These are phyloP conservation scores for Xylariaceae sp. DNA, from an alignment of 2,329 filamentous ascomycete genomes.

Conservation along the genomic window DNA sequence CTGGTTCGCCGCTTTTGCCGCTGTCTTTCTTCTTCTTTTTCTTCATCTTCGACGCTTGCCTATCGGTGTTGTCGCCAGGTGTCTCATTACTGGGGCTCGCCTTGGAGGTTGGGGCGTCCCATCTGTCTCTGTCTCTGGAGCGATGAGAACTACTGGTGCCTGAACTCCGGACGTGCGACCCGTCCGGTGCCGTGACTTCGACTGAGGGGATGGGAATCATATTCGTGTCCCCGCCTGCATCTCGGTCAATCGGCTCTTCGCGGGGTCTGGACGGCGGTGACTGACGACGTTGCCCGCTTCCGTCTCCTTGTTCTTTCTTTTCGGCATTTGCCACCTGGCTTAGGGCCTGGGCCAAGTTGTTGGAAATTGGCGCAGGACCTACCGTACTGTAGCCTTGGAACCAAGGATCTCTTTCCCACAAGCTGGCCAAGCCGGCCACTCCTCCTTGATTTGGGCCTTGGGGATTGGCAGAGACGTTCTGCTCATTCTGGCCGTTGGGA, in stretches of 20 bases:
- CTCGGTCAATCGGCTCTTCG: constrained; percentile 12
- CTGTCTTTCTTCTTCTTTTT: constrained; percentile 5
- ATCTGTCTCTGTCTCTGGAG: constrained; percentile 13
- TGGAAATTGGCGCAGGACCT: constrained; percentile 4
- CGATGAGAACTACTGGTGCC: not conserved
- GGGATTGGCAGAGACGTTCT: not conserved
- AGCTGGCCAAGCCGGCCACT: not conserved
- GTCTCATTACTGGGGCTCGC: constrained; percentile 4
- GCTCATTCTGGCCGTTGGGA: not conserved
- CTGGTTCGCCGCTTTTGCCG: too few relatives aligned
- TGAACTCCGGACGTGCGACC: constrained; percentile 7
- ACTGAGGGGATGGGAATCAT: constrained; percentile 16
- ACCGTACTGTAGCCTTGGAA: constrained; percentile 15
- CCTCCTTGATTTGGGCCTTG: not conserved
- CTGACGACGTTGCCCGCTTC: constrained; percentile 3
- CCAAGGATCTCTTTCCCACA: constrained; percentile 10
- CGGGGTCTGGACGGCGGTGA: constrained; percentile 5
- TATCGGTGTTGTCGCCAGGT: not conserved
- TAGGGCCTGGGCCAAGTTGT: constrained; percentile 6
- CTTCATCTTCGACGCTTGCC: constrained; percentile 13
- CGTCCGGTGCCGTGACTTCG: constrained; percentile 9
- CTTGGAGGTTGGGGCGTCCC: constrained; percentile 15
- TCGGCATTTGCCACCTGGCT: constrained; percentile 2
- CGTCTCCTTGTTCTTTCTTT: constrained; percentile 5
- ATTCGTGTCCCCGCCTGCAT: constrained; percentile 21